phyloP scores from a whole-genome alignment of 768 basidiomycete genomes.

The Rhizopogon salebrosus region DNA sequence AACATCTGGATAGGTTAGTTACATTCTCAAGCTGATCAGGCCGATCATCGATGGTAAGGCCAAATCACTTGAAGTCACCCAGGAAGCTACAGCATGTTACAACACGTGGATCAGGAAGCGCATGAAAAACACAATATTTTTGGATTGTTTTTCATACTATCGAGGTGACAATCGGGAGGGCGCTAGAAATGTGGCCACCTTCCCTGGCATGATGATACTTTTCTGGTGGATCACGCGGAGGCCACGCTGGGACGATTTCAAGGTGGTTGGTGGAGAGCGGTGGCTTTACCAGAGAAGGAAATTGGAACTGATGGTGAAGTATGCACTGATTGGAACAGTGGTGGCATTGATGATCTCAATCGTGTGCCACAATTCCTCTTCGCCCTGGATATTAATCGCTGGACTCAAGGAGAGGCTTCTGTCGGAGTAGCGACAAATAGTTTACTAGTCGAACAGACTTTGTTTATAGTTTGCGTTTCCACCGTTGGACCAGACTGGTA shows the following conservation, averaged over 20 bases:
- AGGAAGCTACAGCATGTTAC: constrained; percentile 43
- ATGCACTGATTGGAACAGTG: constrained; percentile 19
- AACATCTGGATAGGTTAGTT: constrained; percentile 35
- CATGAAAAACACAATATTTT: constrained; percentile 45
- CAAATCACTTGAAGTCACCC: constrained; percentile 44
- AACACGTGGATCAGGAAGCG: constrained; percentile 47
- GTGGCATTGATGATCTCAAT: constrained; percentile 10
- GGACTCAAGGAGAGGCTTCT: not conserved
- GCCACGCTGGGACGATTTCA: constrained; percentile 40
- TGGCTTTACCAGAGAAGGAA: constrained; percentile 28
- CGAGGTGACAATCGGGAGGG: constrained; percentile 29
- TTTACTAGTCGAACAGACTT: not conserved
- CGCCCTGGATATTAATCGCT: not conserved
- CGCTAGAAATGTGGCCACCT: constrained; percentile 36
- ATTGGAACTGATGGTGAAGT: constrained; percentile 14
- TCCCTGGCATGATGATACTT: constrained; percentile 47
- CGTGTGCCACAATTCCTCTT: not conserved
- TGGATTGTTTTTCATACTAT: constrained; percentile 52
- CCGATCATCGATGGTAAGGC: constrained; percentile 45
- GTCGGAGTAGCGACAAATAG: not conserved
- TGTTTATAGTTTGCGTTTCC: not conserved
- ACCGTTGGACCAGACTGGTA: no score
- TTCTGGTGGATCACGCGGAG: constrained; percentile 49
- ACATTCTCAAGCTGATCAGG: constrained; percentile 44
- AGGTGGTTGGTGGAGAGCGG: constrained; percentile 32